These are phyloP conservation scores for Amylocarpus encephaloides DNA, from an alignment of 2,329 filamentous ascomycete genomes.

Conservation along the genomic window DNA sequence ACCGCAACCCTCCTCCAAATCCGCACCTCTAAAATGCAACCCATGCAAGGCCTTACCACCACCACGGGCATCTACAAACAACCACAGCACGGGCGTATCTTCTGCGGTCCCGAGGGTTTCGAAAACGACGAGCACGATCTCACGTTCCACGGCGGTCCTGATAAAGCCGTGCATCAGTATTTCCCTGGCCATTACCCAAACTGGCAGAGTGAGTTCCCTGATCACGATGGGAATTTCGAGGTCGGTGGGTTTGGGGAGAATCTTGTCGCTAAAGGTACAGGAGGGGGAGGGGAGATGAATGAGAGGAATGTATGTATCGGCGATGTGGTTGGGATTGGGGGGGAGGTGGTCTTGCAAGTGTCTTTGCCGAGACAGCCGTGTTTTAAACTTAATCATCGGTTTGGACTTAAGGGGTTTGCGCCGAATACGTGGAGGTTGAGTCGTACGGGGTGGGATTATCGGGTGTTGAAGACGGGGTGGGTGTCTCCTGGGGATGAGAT, in stretches of 20 bases:
- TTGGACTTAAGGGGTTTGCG: conserved; percentile 56
- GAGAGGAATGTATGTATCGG: conserved; percentile 62
- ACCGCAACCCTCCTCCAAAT: conserved; percentile 44
- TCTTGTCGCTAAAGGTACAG: conserved; percentile 41
- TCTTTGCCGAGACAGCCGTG: conserved; percentile 58
- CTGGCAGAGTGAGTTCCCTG: conserved; percentile 49
- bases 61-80: conserved; percentile 44
- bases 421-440: conserved; percentile 48
- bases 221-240: conserved; percentile 43
- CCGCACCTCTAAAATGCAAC: conserved; percentile 50
- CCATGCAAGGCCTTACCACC: conserved; percentile 44
- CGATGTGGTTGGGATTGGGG: conserved; percentile 47
- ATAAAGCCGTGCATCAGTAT: conserved; percentile 56
- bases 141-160: conserved; percentile 53
- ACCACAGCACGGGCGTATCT: conserved; percentile 14
- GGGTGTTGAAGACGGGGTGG: conserved; percentile 49
- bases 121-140: conserved; percentile 56
- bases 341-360: conserved; percentile 48
- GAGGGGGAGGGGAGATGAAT: conserved; percentile 39
- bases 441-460: conserved; percentile 61
- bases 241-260: conserved; percentile 61
- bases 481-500: conserved; percentile 53
- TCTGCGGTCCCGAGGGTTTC: conserved; percentile 37
- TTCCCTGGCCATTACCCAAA: conserved; percentile 51
- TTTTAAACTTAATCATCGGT: conserved; percentile 64